Evolutionary conservation across 164 flowering plant genomes (phyloP), one percentile per base, ranked within the genome.

Genomic region (Nymphaea thermarum): DNA sequence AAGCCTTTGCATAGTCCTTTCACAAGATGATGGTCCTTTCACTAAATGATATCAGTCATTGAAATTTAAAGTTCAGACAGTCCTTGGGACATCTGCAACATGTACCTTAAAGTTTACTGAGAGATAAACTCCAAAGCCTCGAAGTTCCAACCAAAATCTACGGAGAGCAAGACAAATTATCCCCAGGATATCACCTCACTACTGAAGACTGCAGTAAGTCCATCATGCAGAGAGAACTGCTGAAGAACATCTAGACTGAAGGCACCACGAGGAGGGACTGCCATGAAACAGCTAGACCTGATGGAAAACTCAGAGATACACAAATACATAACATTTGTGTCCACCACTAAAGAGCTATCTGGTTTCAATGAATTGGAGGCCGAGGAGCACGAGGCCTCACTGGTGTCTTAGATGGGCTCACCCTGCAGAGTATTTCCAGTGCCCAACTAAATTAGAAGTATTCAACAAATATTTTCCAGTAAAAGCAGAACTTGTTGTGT

Each of bases 351-450:
- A 4, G 36, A 62, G 8, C 10, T 62, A 41, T 41, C n/a, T 17
- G 42, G 4, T 17, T 64, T 88, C 81, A 88, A 47, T 81, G 87
- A 68, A 76, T 66, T 25, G 83, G 72, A 60, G 73, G 71, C 2
- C 87, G 85, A 63, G 89, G 87, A 67, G 82, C 65, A 41, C 86
- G 87, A 3, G 88, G 89, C 14, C 91, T 80, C 62, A 86, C 91
- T 42, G 95, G 95, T 2, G 91, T 88, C 83, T 86, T 86, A 45
- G 91, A 88, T 63, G 95, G 95, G 77, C 95, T 88, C 12, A 88
- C 90, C 87, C 94, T 88, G 86, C 5, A 72, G 10, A 66, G 57
- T 51, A 3, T 51, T 51, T 3, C 36, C 57, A 51, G 14, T 45
- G 57, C 12, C 36, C 36, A 51, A 3, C 57, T 15, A 51, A 47